Evolutionary conservation across 73 alveolate species (phyloP).

Genomic region (Diophrys sp.): DNA sequence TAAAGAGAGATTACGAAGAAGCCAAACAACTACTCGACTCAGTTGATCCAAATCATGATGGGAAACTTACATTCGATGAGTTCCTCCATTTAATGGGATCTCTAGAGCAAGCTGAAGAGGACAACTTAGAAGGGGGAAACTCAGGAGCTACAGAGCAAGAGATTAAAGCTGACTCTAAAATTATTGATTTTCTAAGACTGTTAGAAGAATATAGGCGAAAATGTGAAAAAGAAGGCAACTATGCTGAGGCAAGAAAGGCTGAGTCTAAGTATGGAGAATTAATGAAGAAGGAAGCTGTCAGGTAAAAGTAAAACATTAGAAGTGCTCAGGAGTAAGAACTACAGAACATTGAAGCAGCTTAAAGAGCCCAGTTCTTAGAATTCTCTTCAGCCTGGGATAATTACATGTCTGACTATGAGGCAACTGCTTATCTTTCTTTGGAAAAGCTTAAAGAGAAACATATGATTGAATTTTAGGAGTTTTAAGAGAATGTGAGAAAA

Average conservation of each 20-base stretch:
- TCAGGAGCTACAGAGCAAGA: not conserved
- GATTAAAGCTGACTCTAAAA: slow-evolving; percentile 27
- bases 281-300: slow-evolving; percentile 46
- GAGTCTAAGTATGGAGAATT: slow-evolving; percentile 40
- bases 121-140: slow-evolving; percentile 1
- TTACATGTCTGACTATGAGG: slow-evolving; percentile 71
- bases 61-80: slow-evolving; percentile 47
- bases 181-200: slow-evolving; percentile 21
- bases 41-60: slow-evolving; percentile 57
- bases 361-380: slow-evolving; percentile 42
- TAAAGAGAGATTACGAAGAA: slow-evolving; percentile 61
- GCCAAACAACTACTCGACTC: slow-evolving; percentile 53
- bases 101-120: slow-evolving; percentile 33
- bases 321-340: slow-evolving; percentile 57
- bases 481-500: slow-evolving; percentile 22
- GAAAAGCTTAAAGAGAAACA: slow-evolving; percentile 60
- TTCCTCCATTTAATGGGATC: slow-evolving; percentile 44
- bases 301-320: slow-evolving; percentile 44
- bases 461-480: slow-evolving; percentile 41
- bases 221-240: slow-evolving; percentile 64
- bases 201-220: slow-evolving; percentile 30
- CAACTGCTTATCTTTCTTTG: slow-evolving; percentile 58
- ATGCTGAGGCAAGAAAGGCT: slow-evolving; percentile 63
- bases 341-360: slow-evolving; percentile 41
- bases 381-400: slow-evolving; percentile 69